Conservation (phyloP, 2,329 filamentous ascomycete species). For the Parastagonospora nodorum region DNA sequence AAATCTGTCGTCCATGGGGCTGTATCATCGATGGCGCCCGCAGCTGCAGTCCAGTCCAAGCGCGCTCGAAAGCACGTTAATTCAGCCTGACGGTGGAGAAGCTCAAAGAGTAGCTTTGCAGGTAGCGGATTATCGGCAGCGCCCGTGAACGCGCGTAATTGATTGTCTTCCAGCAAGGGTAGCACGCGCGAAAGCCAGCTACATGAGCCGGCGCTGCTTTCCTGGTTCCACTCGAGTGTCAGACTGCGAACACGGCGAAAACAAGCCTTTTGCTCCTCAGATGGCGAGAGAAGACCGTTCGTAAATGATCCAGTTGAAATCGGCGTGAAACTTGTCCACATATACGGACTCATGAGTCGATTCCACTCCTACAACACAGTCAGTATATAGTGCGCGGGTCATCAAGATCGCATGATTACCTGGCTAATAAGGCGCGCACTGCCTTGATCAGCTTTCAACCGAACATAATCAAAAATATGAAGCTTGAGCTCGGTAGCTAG, state of each 20-base stretch:
- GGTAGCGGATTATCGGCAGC: background rate
- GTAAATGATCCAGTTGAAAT: background rate
- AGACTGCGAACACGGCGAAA: background rate
- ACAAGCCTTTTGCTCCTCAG: background rate
- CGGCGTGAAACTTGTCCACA: background rate
- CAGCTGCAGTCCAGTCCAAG: too few relatives aligned
- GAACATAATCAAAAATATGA: background rate
- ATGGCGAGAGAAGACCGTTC: background rate
- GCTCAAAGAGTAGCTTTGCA: background rate
- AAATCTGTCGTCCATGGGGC: too few relatives aligned
- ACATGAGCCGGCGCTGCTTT: background rate
- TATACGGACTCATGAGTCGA: background rate
- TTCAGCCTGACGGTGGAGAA: background rate
- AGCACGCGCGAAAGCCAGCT: background rate
- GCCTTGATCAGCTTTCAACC: background rate
- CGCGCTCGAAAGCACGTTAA: background rate
- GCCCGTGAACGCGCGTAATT: background rate
- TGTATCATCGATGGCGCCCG: too few relatives aligned
- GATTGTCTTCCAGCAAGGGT: background rate
- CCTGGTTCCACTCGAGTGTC: background rate
- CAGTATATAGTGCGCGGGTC: background rate
- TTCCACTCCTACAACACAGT: background rate
- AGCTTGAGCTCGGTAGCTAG: background rate
- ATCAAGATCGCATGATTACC: background rate
- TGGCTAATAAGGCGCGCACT: background rate